Percentiles rank a stretch among this genome's conserved stretches.
Evolutionary conservation across 2,329 filamentous ascomycete genomes (phyloP).

Genomic region (Fusarium oligoseptatum): DNA sequence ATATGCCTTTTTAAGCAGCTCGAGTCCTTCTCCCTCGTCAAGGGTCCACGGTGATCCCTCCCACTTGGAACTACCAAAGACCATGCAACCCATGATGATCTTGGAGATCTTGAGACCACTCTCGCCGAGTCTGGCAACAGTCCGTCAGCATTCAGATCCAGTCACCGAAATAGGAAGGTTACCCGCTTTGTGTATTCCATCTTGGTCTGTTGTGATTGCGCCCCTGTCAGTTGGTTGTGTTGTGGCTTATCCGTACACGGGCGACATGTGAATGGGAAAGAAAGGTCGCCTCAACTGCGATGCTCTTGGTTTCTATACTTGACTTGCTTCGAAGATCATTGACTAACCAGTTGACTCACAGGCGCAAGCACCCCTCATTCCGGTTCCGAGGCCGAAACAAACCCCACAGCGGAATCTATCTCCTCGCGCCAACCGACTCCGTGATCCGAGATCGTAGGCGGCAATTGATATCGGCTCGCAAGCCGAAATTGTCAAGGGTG

Average conservation of each 20-base stretch:
- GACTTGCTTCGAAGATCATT: neutral
- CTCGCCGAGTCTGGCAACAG: constrained; percentile 49
- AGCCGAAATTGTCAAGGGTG: neutral
- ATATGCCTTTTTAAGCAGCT: constrained; percentile 73
- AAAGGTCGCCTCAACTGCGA: neutral
- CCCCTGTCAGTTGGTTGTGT: constrained; percentile 1
- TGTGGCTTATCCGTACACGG: neutral
- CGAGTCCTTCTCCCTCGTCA: constrained; percentile 58
- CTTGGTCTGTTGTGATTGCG: constrained; percentile 17
- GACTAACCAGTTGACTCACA: constrained; percentile 5
- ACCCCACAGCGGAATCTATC: constrained; percentile 1
- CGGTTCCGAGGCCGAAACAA: neutral
- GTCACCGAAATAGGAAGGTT: constrained; percentile 10
- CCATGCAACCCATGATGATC: constrained; percentile 55
- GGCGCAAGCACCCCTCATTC: neutral
- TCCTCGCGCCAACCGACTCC: neutral
- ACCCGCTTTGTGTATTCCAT: constrained; percentile 38
- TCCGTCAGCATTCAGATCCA: constrained; percentile 18
- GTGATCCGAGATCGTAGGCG: neutral
- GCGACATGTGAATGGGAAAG: neutral
- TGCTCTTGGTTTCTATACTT: constrained; percentile 1
- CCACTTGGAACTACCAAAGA: constrained; percentile 51
- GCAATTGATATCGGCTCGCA: constrained; percentile 8
- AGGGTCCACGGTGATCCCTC: constrained; percentile 47
- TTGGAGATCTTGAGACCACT: constrained; percentile 58